Percentiles rank a stretch among this genome's conserved stretches.
phyloP scores from a whole-genome alignment of 192 early-diverging fungal genomes.

The Coemansia sp. region DNA sequence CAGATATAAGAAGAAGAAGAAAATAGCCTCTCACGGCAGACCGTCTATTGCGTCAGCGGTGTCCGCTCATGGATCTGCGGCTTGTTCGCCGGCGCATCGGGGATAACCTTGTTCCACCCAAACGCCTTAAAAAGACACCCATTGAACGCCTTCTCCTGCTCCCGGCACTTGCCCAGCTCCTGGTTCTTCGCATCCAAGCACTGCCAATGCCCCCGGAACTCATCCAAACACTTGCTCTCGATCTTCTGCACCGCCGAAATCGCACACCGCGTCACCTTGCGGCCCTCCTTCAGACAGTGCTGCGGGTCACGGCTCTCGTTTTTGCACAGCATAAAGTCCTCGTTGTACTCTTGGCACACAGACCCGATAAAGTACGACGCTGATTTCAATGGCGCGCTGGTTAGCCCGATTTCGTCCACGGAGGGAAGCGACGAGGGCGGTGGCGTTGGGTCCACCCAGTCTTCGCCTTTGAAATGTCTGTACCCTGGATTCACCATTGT shows the following conservation, averaged over 20 bases:
- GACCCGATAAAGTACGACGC: conserved; percentile 88
- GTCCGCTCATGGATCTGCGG: conserved; percentile 43
- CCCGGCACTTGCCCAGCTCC: conserved; percentile 74
- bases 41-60: conserved; percentile 17
- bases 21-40: too few relatives aligned
- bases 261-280: conserved; percentile 94
- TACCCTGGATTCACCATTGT: conserved; percentile 47
- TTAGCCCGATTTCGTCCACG: conserved; percentile 86
- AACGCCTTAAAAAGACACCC: conserved; percentile 85
- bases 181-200: conserved; percentile 94
- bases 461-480: conserved; percentile 45
- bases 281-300: conserved; percentile 91
- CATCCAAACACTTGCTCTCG: conserved; percentile 80
- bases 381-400: conserved; percentile 89
- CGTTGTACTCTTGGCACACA: conserved; percentile 88
- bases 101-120: conserved; percentile 70
- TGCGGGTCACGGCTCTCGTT: conserved; percentile 82
- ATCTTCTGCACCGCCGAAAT: conserved; percentile 84
- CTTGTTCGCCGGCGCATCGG: conserved; percentile 55
- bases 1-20: too few relatives aligned
- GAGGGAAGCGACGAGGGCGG: conserved; percentile 64
- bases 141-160: conserved; percentile 77
- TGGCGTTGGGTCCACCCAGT: conserved; percentile 84
- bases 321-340: conserved; percentile 98
- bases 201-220: conserved; percentile 88